A percentile compares a stretch with the other conserved stretches of the same genome.
Conservation (phyloP, 176 grass and related monocot species). For the Raddia distichophylla region DNA sequence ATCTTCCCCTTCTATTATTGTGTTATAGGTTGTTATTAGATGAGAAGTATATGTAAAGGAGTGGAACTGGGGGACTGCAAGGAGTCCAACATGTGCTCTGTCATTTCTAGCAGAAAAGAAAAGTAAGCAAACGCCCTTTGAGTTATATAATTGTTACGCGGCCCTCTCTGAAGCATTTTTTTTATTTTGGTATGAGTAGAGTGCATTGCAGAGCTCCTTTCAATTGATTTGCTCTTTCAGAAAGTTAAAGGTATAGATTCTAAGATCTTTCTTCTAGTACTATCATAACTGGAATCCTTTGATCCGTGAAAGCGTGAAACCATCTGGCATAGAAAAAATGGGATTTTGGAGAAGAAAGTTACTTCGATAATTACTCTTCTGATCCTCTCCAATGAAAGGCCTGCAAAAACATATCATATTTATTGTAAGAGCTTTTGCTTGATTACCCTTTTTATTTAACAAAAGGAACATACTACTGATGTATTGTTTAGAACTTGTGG, state of each 20-base stretch:
- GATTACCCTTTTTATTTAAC: too few species aligned
- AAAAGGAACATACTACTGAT: too few species aligned
- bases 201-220: constrained; percentile 5
- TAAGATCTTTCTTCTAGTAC: background rate
- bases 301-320: constrained; percentile 1
- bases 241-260: background rate
- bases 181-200: background rate
- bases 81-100: constrained; percentile 32
- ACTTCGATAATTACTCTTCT: background rate
- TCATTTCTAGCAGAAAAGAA: constrained; percentile 11
- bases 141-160: constrained; percentile 2
- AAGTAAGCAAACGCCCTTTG: background rate
- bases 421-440: background rate
- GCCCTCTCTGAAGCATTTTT: background rate
- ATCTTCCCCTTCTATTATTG: constrained; percentile 25
- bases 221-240: background rate
- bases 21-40: constrained; percentile 16
- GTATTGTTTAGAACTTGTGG: too few species aligned
- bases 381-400: too few species aligned
- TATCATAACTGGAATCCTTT: background rate
- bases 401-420: background rate
- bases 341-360: background rate
- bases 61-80: background rate
- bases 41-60: constrained; percentile 5
- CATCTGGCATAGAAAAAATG: background rate